These are phyloP conservation scores for Lenwebbia sp. DNA, from an alignment of 345 rosid genomes.

Conservation along the genomic window DNA sequence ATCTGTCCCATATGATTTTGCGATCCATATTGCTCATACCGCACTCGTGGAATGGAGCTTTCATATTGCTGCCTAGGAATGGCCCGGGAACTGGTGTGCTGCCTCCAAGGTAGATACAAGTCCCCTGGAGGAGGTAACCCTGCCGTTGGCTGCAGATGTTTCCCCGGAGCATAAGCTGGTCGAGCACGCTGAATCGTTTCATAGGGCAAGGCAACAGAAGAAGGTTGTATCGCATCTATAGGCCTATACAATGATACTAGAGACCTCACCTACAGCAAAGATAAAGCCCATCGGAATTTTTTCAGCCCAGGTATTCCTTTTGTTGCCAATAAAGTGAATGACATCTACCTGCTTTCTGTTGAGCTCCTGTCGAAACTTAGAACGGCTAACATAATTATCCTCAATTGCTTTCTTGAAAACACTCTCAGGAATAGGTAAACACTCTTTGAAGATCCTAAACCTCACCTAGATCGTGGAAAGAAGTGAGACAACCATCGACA, in stretches of 20 bases:
- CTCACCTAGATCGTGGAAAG: slow-evolving; percentile 8
- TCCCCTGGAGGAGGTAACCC: slow-evolving; percentile 1
- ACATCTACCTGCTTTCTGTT: slow-evolving; percentile 9
- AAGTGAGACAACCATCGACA: not conserved
- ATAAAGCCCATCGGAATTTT: not conserved
- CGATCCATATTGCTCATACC: not conserved
- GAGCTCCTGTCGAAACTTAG: slow-evolving; percentile 21
- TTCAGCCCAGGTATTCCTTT: not conserved
- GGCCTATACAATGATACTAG: slow-evolving; percentile 17
- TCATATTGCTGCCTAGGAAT: not conserved
- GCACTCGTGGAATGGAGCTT: not conserved
- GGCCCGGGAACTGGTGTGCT: not conserved
- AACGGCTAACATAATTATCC: slow-evolving; percentile 14
- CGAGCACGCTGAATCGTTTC: not conserved
- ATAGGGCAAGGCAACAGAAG: not conserved
- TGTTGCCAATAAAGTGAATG: not conserved
- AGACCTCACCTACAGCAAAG: slow-evolving; percentile 10
- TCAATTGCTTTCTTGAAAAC: slow-evolving; percentile 14
- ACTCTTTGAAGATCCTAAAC: slow-evolving; percentile 19
- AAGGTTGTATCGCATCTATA: not conserved
- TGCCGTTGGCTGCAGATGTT: not conserved
- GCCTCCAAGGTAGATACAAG: not conserved
- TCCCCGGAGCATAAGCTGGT: not conserved
- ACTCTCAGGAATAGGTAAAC: slow-evolving; percentile 22
- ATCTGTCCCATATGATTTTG: not conserved